These are phyloP conservation scores for Metschnikowia kofuensis DNA, from an alignment of 805 yeast species.

Conservation along the genomic window DNA sequence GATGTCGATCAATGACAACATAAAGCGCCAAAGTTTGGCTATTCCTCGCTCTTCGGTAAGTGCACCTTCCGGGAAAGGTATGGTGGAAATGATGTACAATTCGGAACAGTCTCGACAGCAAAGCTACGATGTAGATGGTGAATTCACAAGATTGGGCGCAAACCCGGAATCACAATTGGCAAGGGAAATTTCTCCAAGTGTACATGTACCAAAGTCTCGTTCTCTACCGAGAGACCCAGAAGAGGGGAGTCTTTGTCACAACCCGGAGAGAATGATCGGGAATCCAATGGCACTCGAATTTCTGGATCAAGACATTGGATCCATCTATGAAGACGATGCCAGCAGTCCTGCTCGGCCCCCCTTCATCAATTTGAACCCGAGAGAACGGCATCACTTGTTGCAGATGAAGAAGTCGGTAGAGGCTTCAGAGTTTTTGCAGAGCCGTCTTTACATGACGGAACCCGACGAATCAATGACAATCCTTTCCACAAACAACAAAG, in stretches of 20 bases:
- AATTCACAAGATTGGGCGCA: conserved; percentile 6
- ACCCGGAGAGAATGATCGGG: neutral
- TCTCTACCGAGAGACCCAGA: conserved; percentile 15
- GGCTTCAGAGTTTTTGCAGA: conserved; percentile 32
- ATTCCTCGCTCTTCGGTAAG: conserved; percentile 15
- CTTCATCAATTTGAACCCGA: conserved; percentile 42
- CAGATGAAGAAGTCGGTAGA: conserved; percentile 39
- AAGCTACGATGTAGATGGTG: conserved; percentile 2
- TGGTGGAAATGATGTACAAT: conserved; percentile 11
- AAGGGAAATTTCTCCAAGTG: conserved; percentile 17
- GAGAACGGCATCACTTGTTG: conserved; percentile 40
- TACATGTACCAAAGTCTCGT: conserved; percentile 14
- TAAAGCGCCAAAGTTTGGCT: conserved; percentile 7
- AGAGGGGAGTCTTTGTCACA: neutral
- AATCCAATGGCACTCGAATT: conserved; percentile 15
- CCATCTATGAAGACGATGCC: conserved; percentile 30
- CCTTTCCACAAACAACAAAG: conserved; percentile 22
- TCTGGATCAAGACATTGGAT: conserved; percentile 33
- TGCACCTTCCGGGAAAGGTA: conserved; percentile 3
- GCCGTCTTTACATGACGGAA: conserved; percentile 36
- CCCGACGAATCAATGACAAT: conserved; percentile 37
- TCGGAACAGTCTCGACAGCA: conserved; percentile 8
- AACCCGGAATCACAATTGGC: conserved; percentile 5
- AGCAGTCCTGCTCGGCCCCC: conserved; percentile 44
- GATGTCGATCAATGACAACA: conserved; percentile 11